phyloP scores from a whole-genome alignment of 768 basidiomycete genomes.

The Asterophora parasitica region DNA sequence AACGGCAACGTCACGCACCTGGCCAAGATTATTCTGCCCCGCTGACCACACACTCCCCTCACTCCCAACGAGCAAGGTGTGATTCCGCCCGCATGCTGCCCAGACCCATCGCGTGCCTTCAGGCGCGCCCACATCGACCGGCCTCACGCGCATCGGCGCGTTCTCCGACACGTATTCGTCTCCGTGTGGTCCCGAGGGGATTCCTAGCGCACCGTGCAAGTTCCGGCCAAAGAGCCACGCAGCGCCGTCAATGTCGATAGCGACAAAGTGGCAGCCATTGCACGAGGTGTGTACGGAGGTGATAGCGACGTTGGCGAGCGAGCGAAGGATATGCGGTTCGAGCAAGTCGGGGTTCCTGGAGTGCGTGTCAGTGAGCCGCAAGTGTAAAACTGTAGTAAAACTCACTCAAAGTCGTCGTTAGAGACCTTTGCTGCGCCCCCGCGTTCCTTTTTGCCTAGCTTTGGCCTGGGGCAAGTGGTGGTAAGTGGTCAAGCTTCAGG shows the following conservation, averaged over 20 bases:
- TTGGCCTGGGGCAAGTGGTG: conserved; percentile 45
- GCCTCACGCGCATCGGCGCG: conserved; percentile 57
- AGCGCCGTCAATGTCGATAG: conserved; percentile 65
- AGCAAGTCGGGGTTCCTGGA: conserved; percentile 71
- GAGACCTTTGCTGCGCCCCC: conserved; percentile 42
- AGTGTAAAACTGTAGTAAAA: conserved; percentile 5
- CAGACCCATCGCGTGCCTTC: conserved; percentile 61
- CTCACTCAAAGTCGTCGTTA: conserved; percentile 35
- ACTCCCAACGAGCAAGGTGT: conserved; percentile 78
- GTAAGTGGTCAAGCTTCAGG: conserved; percentile 2
- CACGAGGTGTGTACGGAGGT: conserved; percentile 74
- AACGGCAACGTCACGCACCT: conserved; percentile 45
- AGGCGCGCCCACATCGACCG: conserved; percentile 57
- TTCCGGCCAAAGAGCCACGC: conserved; percentile 93
- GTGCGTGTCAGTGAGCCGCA: not conserved
- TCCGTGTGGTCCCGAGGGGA: conserved; percentile 42
- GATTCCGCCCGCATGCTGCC: conserved; percentile 80
- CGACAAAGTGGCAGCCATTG: conserved; percentile 71
- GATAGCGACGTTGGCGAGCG: conserved; percentile 74
- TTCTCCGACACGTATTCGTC: conserved; percentile 68
- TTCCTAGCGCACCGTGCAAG: conserved; percentile 51
- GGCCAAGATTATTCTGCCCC: conserved; percentile 76
- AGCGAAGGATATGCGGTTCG: conserved; percentile 86
- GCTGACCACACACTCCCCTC: conserved; percentile 81
- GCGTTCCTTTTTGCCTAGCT: conserved; percentile 72